Evolutionary conservation across 352 stramenopile species (phyloP).

Genomic region (Pilasporangium apinafurcum): DNA sequence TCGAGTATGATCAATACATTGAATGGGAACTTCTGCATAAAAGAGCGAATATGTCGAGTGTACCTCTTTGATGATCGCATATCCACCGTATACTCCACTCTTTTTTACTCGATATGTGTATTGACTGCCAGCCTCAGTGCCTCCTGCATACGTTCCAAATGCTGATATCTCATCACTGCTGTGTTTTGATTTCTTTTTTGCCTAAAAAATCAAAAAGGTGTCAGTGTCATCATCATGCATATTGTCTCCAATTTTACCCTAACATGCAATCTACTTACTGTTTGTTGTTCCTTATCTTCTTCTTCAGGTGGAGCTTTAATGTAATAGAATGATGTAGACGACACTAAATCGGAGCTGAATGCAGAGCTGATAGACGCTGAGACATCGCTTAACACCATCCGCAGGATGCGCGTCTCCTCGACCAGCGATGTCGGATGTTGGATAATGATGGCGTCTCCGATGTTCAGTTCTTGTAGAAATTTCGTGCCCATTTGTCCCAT

Average conservation of each 20-base stretch:
- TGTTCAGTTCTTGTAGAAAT: slow-evolving; percentile 77
- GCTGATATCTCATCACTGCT: slow-evolving; percentile 52
- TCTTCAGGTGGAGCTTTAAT: slow-evolving; percentile 80
- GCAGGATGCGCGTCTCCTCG: slow-evolving; percentile 87
- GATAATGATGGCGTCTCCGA: slow-evolving; percentile 85
- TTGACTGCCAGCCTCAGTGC: slow-evolving; percentile 64
- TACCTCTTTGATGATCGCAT: slow-evolving; percentile 82
- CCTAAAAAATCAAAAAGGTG: too few species aligned
- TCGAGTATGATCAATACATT: too few species aligned
- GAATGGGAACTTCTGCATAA: too few species aligned
- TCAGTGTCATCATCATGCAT: too few species aligned
- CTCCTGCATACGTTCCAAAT: slow-evolving; percentile 86
- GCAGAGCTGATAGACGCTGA: slow-evolving; percentile 79
- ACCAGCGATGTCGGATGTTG: slow-evolving; percentile 79
- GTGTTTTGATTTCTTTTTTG: slow-evolving; percentile 44
- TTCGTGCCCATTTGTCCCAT: slow-evolving; percentile 77
- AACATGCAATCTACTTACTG: slow-evolving; percentile 10
- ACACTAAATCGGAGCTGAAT: slow-evolving; percentile 88
- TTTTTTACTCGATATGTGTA: slow-evolving; percentile 83
- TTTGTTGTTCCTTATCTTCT: slow-evolving; percentile 24
- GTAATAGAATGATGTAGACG: slow-evolving; percentile 83
- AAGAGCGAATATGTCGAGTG: neutral
- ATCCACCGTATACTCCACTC: slow-evolving; percentile 73
- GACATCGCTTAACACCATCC: slow-evolving; percentile 88
- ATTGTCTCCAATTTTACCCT: neutral